Conservation (phyloP, 73 alveolate species). For the Tetrahymena elliotti region DNA sequence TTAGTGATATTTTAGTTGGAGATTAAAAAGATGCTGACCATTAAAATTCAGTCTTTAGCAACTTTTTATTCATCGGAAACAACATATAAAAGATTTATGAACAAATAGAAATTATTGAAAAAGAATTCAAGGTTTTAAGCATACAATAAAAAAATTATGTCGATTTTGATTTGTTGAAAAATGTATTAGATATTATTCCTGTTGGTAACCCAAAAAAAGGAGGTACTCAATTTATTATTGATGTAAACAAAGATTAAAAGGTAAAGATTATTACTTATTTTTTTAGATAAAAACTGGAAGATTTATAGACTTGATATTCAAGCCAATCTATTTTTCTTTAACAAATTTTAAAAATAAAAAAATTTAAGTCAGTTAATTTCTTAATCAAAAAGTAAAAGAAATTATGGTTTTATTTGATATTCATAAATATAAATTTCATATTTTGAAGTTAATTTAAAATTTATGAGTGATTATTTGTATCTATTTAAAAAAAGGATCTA, state of each 20-base stretch:
- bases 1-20: slow-evolving; percentile 6
- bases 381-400: too few species aligned
- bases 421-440: too few species aligned
- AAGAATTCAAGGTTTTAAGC: background rate
- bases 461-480: too few species aligned
- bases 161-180: background rate
- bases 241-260: background rate
- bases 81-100: background rate
- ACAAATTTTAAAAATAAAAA: too few species aligned
- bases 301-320: too few species aligned
- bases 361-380: too few species aligned
- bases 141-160: background rate
- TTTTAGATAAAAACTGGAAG: too few species aligned
- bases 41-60: background rate
- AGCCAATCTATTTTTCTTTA: too few species aligned
- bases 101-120: background rate
- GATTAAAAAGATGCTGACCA: slow-evolving; percentile 7
- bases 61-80: background rate
- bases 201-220: background rate
- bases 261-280: too few species aligned
- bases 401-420: too few species aligned
- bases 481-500: too few species aligned
- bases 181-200: background rate
- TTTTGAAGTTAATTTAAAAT: too few species aligned
- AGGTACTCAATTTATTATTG: background rate